Evolutionary conservation across 2,329 filamentous ascomycete species (phyloP), one percentile per base, ranked within the genome.

Genomic region (Botryosphaeria agaves): DNA sequence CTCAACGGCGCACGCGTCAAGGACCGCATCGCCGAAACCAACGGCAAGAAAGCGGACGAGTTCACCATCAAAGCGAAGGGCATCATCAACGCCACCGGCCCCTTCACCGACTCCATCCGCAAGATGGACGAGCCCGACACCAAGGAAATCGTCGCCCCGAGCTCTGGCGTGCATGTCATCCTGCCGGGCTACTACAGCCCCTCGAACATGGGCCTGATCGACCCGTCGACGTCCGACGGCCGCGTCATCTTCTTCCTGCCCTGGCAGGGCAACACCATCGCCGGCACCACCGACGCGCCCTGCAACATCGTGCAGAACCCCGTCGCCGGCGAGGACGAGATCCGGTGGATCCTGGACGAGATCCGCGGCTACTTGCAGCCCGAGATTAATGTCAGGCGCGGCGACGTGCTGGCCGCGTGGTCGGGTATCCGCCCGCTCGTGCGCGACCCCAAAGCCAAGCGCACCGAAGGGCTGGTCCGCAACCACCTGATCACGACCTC

Each of bases 241-340:
- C 72, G 83, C 49, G 83, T 91, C 29, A 87, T 91, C 47, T 91
- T 91, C 69, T 91, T 92, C 65, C 64, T 91, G 24, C 83, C 83
- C 14, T 91, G 83, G 83, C 82, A 91, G 57, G 82, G 82, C 29
- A 89, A 89, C 57, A 91, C 82, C 9, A 89, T 91, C 46, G 83
- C 82, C 27, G 83, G 83, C 36, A 91, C 83, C 4, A 91, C 82
- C 5, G 83, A 91, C 48, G 75, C 78, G 23, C 74, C 81, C 3
- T 78, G 76, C 21, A 59, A 65, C 18, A 81, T 92, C 40, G 69
- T 69, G 4, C 62, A 66, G 24, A 77, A 87, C 43, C 83, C 83
- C 1, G 50, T 84, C 18, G 78, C 83, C 6, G 75, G 76, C 18
- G 81, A 92, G 53, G 68, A 83, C 41, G 82, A 87, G 41, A 89